These are phyloP conservation scores for Setaria viridis DNA, from an alignment of 202 grass and related monocot genomes.

Conservation along the genomic window DNA sequence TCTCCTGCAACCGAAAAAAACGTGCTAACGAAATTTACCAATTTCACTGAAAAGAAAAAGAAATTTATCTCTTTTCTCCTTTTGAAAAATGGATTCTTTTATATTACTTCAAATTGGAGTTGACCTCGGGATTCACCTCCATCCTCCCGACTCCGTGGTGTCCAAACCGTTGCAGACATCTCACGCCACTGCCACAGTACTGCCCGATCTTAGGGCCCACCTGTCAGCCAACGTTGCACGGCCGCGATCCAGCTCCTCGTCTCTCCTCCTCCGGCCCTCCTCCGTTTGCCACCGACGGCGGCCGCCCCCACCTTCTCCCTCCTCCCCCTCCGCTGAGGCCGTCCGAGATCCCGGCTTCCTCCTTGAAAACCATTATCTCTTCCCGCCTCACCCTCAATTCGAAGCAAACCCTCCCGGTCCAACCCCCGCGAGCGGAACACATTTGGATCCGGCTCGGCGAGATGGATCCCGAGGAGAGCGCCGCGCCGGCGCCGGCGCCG, in stretches of 20 bases:
- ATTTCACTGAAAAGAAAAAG: too few species aligned
- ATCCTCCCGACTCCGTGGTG: background rate
- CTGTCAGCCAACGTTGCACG: background rate
- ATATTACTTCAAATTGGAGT: background rate
- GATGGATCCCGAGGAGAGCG: conserved; percentile 66
- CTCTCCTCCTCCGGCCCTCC: background rate
- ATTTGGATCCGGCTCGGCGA: conserved; percentile 49
- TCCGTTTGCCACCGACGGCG: conserved; percentile 43
- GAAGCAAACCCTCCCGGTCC: background rate
- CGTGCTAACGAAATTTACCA: too few species aligned
- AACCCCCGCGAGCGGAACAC: conserved; percentile 35
- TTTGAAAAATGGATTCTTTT: too few species aligned
- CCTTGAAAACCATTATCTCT: conserved; percentile 22
- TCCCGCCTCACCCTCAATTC: background rate
- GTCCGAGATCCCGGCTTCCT: conserved; percentile 18
- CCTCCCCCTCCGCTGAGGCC: background rate
- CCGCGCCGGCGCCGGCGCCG: background rate
- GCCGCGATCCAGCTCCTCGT: background rate
- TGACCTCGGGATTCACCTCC: conserved; percentile 16
- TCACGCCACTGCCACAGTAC: background rate
- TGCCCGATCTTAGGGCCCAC: background rate
- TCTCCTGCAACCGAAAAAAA: too few species aligned
- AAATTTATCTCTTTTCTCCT: too few species aligned
- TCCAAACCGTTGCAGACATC: background rate
- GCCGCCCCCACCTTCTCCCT: background rate